Percentiles rank a stretch among this genome's conserved stretches.
phyloP scores from a whole-genome alignment of 305 asterid species.

The Ilex paraguariensis region DNA sequence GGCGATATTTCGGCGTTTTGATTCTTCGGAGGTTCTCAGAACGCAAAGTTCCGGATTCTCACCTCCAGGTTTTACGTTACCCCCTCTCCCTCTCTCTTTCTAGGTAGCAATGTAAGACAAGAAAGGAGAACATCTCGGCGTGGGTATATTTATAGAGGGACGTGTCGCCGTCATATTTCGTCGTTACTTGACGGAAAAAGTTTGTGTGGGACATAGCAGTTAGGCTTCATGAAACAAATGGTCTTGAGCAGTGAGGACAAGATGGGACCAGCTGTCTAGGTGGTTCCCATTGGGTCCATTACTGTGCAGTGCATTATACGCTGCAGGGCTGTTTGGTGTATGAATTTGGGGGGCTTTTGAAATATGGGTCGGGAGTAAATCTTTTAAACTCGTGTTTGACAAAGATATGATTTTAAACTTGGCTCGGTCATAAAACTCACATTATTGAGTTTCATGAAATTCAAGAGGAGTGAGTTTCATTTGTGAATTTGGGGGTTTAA shows the following conservation, averaged over 20 bases:
- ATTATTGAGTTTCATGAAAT: too few relatives aligned
- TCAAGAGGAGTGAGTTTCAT: too few relatives aligned
- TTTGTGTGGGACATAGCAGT: neutral
- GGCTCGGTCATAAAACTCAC: too few relatives aligned
- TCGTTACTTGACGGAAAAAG: constrained; percentile 56
- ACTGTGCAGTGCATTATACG: too few relatives aligned
- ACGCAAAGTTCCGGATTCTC: constrained; percentile 17
- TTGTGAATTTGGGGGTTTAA: too few relatives aligned
- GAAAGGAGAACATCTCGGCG: constrained; percentile 32
- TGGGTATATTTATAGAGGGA: constrained; percentile 37
- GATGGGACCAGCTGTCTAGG: constrained; percentile 56
- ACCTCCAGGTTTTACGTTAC: constrained; percentile 24
- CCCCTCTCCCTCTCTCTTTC: neutral
- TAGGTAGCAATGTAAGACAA: constrained; percentile 21
- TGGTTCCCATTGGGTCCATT: neutral
- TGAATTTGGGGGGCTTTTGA: too few relatives aligned
- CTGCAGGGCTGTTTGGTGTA: too few relatives aligned
- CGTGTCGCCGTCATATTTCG: constrained; percentile 47
- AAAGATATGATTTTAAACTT: too few relatives aligned
- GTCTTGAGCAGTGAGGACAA: constrained; percentile 48
- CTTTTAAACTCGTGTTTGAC: too few relatives aligned
- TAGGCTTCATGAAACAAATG: constrained; percentile 1
- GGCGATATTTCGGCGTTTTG: constrained; percentile 13
- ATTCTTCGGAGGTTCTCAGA: neutral
- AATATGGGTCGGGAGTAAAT: too few relatives aligned